These are phyloP conservation scores for Clarireedia homoeocarpa DNA, from an alignment of 2,329 filamentous ascomycete genomes.

Conservation along the genomic window DNA sequence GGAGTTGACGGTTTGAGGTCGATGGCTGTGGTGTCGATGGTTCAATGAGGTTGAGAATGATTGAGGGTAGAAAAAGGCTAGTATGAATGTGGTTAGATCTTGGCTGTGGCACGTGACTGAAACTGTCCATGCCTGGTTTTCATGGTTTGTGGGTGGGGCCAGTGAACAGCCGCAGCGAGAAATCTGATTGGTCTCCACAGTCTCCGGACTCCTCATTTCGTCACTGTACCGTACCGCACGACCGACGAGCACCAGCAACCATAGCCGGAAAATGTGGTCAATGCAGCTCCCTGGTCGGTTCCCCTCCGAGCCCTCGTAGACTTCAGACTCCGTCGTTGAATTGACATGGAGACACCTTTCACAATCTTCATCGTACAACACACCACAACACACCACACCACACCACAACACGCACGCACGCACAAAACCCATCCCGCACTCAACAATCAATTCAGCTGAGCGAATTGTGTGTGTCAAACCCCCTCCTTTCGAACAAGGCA, in stretches of 20 bases:
- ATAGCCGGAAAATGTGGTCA: too few species aligned
- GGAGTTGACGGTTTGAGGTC: slow-evolving; percentile 10
- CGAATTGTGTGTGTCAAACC: neutral
- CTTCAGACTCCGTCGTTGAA: neutral
- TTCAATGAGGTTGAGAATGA: neutral
- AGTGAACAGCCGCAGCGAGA: neutral
- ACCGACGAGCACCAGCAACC: too few species aligned
- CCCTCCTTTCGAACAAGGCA: neutral
- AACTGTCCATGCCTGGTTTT: rapidly evolving
- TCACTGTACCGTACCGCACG: neutral
- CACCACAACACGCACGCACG: neutral
- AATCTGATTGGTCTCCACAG: slow-evolving; percentile 1
- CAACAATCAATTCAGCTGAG: neutral
- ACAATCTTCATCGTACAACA: neutral
- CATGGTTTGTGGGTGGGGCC: neutral
- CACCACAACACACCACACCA: neutral
- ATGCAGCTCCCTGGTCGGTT: too few species aligned
- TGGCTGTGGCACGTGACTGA: neutral
- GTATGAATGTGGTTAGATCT: neutral
- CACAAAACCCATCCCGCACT: neutral
- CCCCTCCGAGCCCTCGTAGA: too few species aligned
- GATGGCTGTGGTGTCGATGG: neutral
- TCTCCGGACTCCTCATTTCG: neutral
- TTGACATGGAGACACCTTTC: neutral
- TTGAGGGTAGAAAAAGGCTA: neutral